These are phyloP conservation scores for Ophiocordyceps polyrhachis-furcata DNA, from an alignment of 2,329 filamentous ascomycete genomes.

Conservation along the genomic window DNA sequence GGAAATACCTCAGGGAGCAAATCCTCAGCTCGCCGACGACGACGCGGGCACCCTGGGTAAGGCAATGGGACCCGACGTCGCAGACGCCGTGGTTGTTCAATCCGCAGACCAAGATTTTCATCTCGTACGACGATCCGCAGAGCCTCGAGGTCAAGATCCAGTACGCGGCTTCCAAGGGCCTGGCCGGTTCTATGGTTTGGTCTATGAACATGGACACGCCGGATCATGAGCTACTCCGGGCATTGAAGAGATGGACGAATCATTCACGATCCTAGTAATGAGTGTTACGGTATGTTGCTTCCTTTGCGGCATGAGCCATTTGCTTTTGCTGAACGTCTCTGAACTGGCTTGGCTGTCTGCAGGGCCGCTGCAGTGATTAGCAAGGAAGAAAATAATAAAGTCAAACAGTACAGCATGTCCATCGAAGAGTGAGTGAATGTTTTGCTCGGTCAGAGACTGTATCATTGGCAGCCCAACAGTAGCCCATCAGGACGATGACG, in stretches of 20 bases:
- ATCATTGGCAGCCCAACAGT: too few relatives aligned
- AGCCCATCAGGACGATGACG: too few relatives aligned
- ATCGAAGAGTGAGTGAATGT: too few relatives aligned
- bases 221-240: background rate
- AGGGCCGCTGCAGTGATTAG: too few relatives aligned
- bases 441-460: too few relatives aligned
- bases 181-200: slow-evolving; percentile 3
- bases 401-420: too few relatives aligned
- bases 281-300: background rate
- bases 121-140: slow-evolving; percentile 5
- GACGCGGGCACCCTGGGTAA: slow-evolving; percentile 1
- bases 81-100: slow-evolving; percentile 4
- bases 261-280: background rate
- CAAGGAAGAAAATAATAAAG: too few relatives aligned
- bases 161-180: slow-evolving; percentile 3
- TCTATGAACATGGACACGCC: background rate
- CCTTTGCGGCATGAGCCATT: too few relatives aligned
- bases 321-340: too few relatives aligned
- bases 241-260: background rate
- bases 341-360: too few relatives aligned
- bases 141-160: slow-evolving; percentile 3
- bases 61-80: slow-evolving; percentile 1
- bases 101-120: background rate
- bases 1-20: slow-evolving; percentile 1
- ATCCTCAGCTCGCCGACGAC: slow-evolving; percentile 1